Conservation (phyloP, 2,329 filamentous ascomycete genomes). For the Aspergillus fumigatiaffinis region DNA sequence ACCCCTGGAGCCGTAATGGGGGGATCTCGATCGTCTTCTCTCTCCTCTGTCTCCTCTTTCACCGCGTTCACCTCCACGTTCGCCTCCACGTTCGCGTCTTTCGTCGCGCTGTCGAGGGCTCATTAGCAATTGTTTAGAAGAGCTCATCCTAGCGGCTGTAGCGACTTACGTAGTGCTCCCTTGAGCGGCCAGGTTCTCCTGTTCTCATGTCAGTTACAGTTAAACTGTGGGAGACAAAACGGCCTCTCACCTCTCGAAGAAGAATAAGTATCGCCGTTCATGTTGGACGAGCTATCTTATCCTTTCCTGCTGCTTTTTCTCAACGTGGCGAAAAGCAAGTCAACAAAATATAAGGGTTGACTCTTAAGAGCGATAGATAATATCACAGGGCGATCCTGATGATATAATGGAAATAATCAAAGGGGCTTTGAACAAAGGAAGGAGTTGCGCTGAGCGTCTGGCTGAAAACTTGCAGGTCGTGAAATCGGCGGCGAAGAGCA, state of each 20-base stretch:
- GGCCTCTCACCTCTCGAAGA: constrained; percentile 65
- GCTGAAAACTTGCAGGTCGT: constrained; percentile 30
- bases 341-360: neutral
- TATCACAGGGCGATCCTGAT: neutral
- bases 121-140: neutral
- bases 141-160: neutral
- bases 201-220: neutral
- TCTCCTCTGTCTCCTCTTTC: constrained; percentile 50
- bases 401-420: neutral
- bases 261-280: constrained; percentile 79
- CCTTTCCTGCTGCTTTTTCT: constrained; percentile 8
- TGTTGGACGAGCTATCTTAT: constrained; percentile 41
- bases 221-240: neutral
- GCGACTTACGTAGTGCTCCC: constrained; percentile 51
- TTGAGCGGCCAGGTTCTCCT: constrained; percentile 50
- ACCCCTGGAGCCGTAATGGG: constrained; percentile 64
- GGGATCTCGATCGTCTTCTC: constrained; percentile 80
- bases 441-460: constrained; percentile 15
- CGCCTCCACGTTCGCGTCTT: constrained; percentile 40
- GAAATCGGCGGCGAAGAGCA: constrained; percentile 16
- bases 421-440: constrained; percentile 1
- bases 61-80: constrained; percentile 37
- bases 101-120: constrained; percentile 42
- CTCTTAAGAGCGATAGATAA: neutral
- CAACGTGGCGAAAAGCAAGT: constrained; percentile 10